Evolutionary conservation across 208 protist genomes (phyloP).

Genomic region (Naegleria fowleri): DNA sequence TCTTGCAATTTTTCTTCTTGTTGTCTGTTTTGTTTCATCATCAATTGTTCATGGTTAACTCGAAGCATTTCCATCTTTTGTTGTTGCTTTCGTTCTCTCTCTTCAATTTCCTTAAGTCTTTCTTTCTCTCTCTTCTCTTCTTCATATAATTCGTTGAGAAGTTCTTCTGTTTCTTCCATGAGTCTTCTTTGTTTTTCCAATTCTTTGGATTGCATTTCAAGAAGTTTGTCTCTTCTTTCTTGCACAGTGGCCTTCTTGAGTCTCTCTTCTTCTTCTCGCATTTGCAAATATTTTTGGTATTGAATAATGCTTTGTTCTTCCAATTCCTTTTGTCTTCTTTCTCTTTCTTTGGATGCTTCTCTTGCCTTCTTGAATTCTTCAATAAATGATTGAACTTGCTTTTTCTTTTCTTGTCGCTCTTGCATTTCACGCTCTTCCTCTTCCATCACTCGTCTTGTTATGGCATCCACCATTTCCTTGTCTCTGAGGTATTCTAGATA

Average conservation of each 20-base stretch:
- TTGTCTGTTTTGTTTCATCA: conserved; percentile 7
- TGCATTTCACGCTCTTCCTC: conserved; percentile 3
- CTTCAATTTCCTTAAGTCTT: background rate
- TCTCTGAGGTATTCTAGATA: background rate
- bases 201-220: conserved; percentile 12
- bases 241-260: background rate
- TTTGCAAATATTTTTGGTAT: background rate
- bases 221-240: conserved; percentile 1
- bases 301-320: conserved; percentile 2
- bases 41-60: conserved; percentile 14
- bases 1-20: conserved; percentile 21
- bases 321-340: background rate
- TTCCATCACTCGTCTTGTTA: background rate
- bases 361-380: background rate
- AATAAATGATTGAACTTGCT: background rate
- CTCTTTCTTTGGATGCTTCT: conserved; percentile 20
- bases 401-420: background rate
- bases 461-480: background rate
- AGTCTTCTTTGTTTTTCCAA: background rate
- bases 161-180: background rate
- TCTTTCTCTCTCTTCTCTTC: conserved; percentile 22
- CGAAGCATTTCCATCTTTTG: background rate
- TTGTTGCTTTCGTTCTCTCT: background rate
- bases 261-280: conserved; percentile 4
- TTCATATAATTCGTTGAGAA: conserved; percentile 5